Base-by-base conservation (phyloP, 2,329 filamentous ascomycete species). In the Penicillium freii region DNA sequence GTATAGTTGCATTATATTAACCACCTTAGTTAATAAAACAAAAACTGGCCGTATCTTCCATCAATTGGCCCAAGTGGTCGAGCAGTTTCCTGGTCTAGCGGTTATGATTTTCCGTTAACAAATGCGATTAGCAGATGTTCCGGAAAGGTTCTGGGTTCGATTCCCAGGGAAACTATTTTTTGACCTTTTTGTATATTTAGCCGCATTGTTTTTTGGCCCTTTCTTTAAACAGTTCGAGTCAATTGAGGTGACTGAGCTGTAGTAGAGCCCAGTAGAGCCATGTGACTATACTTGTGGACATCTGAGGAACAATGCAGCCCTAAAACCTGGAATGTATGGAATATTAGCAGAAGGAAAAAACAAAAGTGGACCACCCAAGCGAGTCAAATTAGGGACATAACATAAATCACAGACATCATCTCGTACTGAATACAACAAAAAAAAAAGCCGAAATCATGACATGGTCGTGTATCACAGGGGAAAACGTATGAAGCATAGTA, bases 51-150 rank as follows among this genome's bases (percentile, higher is more conserved):
- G 0, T 4, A 0, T 2, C 13, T 25, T 23, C 9, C 46, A 56
- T 56, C 38, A 43, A 51, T 51, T 51, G 36, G 48, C 8, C 23
- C 36, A 23, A 33, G 36, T 51, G 48, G 48, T 5, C 27, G 19
- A 55, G 10, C 31, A 56, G 53, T 56, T 51, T 56, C 53, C 46
- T 56, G 53, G 53, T 55, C 53, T 55, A 55, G 53, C 53, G 53
- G 53, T 55, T 55, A 55, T 55, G 53, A 55, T 56, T 56, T 56
- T 56, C 53, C 53, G 53, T 56, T 56, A 56, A 56, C 53, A 56
- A 56, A 36, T 56, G 53, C 47, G 4, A 44, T 5, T 31, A 8
- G 47, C 53, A 29, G 3, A 17, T 44, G 53, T 56, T 56, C 53
- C 53, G 53, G 53, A 56, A 56, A 56, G 53, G 53, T 56, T 56